Conservation (phyloP, 2,329 filamentous ascomycete genomes). For the Penicillium thymicola region DNA sequence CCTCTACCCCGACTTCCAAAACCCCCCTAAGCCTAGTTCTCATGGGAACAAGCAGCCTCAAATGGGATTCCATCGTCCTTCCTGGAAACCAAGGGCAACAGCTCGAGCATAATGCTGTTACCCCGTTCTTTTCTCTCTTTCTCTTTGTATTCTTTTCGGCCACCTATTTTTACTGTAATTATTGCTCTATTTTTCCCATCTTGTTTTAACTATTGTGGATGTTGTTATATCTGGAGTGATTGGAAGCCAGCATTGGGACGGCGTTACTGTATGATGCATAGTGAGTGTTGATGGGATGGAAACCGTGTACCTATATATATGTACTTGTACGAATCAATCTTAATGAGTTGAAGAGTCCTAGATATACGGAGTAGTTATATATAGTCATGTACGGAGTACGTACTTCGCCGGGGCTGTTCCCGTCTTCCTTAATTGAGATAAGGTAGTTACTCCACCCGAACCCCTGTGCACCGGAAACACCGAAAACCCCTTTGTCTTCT, state of each 20-base stretch:
- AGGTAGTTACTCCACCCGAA: background rate
- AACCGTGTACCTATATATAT: background rate
- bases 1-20: slow-evolving; percentile 33
- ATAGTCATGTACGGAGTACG: background rate
- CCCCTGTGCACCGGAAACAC: no score
- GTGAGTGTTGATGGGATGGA: slow-evolving; percentile 3
- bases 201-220: slow-evolving; percentile 15
- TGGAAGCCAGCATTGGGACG: slow-evolving; percentile 31
- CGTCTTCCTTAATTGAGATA: background rate
- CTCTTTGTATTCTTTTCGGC: slow-evolving; percentile 6
- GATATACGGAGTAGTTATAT: no score
- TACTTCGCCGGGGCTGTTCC: background rate
- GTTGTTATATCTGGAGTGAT: slow-evolving; percentile 16
- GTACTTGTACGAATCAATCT: slow-evolving; percentile 2
- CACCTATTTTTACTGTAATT: slow-evolving; percentile 24
- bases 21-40: slow-evolving; percentile 14
- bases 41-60: slow-evolving; percentile 32
- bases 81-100: slow-evolving; percentile 33
- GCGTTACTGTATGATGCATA: slow-evolving; percentile 27
- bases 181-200: slow-evolving; percentile 7
- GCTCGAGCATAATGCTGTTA: slow-evolving; percentile 26
- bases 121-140: slow-evolving; percentile 11
- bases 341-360: background rate
- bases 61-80: slow-evolving; percentile 31
- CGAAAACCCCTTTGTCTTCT: background rate